Conservation (phyloP, 2,329 filamentous ascomycete genomes). For the Tolypocladium guangdongense region DNA sequence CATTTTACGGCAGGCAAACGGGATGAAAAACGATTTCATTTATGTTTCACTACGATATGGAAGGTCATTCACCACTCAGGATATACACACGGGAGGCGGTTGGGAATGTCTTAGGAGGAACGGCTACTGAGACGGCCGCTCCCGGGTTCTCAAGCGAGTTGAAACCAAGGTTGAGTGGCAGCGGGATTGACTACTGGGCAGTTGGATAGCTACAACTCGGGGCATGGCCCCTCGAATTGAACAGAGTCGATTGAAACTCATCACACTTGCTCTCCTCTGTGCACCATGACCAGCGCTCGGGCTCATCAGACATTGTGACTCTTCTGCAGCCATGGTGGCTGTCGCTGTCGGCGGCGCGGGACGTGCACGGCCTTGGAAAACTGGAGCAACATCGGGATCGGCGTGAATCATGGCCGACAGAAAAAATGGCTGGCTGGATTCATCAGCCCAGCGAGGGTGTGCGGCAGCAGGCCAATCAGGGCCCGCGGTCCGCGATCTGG, state of each 20-base stretch:
- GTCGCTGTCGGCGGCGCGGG: neutral
- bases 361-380: conserved; percentile 1
- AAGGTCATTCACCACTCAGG: conserved; percentile 6
- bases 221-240: conserved; percentile 1
- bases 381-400: conserved; percentile 1
- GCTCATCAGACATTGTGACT: neutral
- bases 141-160: neutral
- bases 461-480: neutral
- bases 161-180: conserved; percentile 1
- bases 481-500: neutral
- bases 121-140: neutral
- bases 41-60: neutral
- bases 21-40: conserved; percentile 5
- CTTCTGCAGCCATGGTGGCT: neutral
- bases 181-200: neutral
- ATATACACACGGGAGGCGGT: neutral
- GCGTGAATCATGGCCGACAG: conserved; percentile 4
- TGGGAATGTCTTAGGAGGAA: neutral
- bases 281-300: neutral
- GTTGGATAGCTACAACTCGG: neutral
- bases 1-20: conserved; percentile 9
- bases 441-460: conserved; percentile 1
- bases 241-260: conserved; percentile 2
- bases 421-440: conserved; percentile 1
- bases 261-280: too few relatives aligned